Evolutionary conservation across 108 stramenopile species (phyloP), one percentile per base, ranked within the genome.

Genomic region (Nitzschia inconspicua): DNA sequence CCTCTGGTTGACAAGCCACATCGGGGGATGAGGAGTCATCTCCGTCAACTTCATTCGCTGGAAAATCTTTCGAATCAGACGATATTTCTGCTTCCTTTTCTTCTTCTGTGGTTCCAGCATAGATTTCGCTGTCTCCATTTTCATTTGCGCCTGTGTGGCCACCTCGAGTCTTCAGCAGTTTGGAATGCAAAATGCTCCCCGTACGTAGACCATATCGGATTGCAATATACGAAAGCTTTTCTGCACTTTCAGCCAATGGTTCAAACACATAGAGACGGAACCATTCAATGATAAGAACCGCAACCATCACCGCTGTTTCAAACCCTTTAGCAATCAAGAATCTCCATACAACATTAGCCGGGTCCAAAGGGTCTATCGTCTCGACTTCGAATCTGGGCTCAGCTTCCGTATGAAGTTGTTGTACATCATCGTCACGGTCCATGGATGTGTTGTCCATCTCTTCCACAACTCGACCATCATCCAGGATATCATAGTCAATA

Each of bases 221-320:
- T 36, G 26, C 37, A n/a, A 32, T 16, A 3, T 37, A 1, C 24
- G 28, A 49, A 4, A 59, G 27, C 47, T 48, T 52, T 14, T 59
- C 23, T 1, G 60, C 3, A 30, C 32, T 26, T 7, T 68, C 66
- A 3, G 32, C 18, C 42, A 68, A 20, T 6, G 66, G 66, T 20
- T 57, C 28, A 4, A 47, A 14, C 22, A 68, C 16, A 23, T 68
- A 68, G 7, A 59, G 19, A 16, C 19, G 22, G 27, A 36, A 62
- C 68, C 60, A 62, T 32, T 70, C 60, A 19, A 39, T 11, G 7
- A 61, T 29, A 19, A 62, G 13, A 6, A 70, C 27, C 26, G 44
- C 37, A 25, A 40, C 46, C 51, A 70, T 68, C 2, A 68, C 13
- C 35, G 27, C 28, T 4, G 34, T 11, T 24, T 60, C 67, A 4